Evolutionary conservation across 2,329 filamentous ascomycete genomes (phyloP).

Genomic region (Plenodomus lindquistii): DNA sequence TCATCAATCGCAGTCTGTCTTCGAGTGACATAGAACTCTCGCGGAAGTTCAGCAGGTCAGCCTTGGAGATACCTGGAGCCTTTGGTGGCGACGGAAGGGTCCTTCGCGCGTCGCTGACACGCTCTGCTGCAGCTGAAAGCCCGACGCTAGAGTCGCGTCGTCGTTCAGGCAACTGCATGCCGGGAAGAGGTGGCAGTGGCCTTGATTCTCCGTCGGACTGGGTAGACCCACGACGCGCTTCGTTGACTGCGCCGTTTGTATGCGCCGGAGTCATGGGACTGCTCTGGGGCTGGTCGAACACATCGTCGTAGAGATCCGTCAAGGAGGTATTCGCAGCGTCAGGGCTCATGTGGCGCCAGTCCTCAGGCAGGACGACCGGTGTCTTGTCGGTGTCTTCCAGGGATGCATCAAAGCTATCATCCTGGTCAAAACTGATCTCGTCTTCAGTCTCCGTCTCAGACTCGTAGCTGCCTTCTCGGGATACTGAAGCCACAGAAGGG

Average conservation of each 20-base stretch:
- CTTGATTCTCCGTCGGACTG: constrained; percentile 80
- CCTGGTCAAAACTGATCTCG: constrained; percentile 67
- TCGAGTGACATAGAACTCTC: constrained; percentile 79
- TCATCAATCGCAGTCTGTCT: constrained; percentile 85
- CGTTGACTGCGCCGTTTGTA: constrained; percentile 47
- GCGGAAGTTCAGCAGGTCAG: constrained; percentile 76
- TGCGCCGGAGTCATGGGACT: constrained; percentile 67
- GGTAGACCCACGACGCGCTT: constrained; percentile 67
- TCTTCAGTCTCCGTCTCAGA: constrained; percentile 72
- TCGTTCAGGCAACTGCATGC: constrained; percentile 62
- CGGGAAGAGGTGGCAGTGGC: constrained; percentile 84
- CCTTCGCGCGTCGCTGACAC: constrained; percentile 67
- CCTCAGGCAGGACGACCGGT: constrained; percentile 93
- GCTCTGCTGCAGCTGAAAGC: constrained; percentile 73
- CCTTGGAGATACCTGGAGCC: constrained; percentile 69
- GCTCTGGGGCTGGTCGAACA: constrained; percentile 65
- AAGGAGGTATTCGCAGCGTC: constrained; percentile 61
- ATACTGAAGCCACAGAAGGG: constrained; percentile 85
- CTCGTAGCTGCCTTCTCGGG: constrained; percentile 90
- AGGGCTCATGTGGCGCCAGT: constrained; percentile 83
- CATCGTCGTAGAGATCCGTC: constrained; percentile 63
- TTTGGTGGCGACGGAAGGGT: constrained; percentile 73
- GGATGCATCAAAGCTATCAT: constrained; percentile 94
- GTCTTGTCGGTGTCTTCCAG: constrained; percentile 97
- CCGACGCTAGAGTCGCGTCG: constrained; percentile 63